Percentiles rank a stretch among this genome's conserved stretches.
Conservation (phyloP, 1,139 yeast genomes). For the Sugiyamaella japonica region DNA sequence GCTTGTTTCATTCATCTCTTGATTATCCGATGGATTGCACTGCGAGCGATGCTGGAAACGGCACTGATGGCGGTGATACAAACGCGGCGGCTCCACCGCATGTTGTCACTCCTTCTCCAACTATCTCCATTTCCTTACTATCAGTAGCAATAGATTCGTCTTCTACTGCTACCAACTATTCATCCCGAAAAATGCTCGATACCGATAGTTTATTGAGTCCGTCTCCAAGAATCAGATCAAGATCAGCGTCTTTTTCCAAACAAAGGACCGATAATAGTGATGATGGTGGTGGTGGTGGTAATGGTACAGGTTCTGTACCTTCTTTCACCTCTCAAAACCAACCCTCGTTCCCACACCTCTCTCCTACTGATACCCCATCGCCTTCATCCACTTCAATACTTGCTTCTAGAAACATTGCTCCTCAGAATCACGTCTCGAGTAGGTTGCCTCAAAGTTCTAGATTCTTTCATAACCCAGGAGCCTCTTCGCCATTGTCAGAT, state of each 20-base stretch:
- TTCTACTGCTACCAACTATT: conserved; percentile 11
- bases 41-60: background rate
- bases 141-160: conserved; percentile 1
- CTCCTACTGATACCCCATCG: background rate
- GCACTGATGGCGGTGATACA: background rate
- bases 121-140: conserved; percentile 1
- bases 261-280: background rate
- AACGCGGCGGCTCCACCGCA: background rate
- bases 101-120: background rate
- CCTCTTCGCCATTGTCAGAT: background rate
- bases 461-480: background rate
- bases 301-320: background rate
- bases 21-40: background rate
- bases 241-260: conserved; percentile 13
- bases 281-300: background rate
- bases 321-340: background rate
- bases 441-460: conserved; percentile 1
- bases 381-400: conserved; percentile 1
- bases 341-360: background rate
- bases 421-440: conserved; percentile 13
- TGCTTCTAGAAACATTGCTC: conserved; percentile 9
- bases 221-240: conserved; percentile 12
- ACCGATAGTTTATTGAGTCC: background rate
- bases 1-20: conserved; percentile 2
- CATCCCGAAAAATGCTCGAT: background rate